Conservation (phyloP, 1,284 basidiomycete species). For the Golubevia sp. region DNA sequence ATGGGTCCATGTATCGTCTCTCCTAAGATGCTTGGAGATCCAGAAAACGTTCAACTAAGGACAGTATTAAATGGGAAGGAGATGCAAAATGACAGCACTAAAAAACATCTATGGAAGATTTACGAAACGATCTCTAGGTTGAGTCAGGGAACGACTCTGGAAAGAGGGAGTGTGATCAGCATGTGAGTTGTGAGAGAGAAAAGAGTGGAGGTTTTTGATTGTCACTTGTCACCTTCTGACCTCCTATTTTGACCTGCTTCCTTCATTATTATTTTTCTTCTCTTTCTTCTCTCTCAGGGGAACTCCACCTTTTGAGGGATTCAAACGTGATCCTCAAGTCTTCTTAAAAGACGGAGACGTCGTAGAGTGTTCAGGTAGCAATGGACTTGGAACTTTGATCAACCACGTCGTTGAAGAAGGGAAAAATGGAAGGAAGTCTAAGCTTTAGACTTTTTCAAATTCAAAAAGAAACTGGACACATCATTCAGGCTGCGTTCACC, state of each 20-base stretch:
- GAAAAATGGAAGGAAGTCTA: constrained; percentile 3
- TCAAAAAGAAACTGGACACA: too few relatives aligned
- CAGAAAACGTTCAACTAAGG: constrained; percentile 25
- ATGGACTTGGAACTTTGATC: constrained; percentile 12
- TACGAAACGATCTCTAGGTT: constrained; percentile 31
- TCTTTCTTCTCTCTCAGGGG: constrained; percentile 11
- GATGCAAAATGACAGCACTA: constrained; percentile 38
- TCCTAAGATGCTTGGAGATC: constrained; percentile 17
- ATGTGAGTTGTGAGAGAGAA: constrained; percentile 14
- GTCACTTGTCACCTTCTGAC: not conserved
- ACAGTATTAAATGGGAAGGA: constrained; percentile 23
- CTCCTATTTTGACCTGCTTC: not conserved
- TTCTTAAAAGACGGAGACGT: constrained; percentile 31
- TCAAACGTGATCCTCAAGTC: constrained; percentile 25
- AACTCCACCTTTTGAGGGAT: constrained; percentile 39
- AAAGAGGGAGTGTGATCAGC: constrained; percentile 26
- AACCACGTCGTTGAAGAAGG: constrained; percentile 15
- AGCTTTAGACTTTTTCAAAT: too few relatives aligned
- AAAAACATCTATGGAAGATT: constrained; percentile 32
- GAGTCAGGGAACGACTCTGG: constrained; percentile 28
- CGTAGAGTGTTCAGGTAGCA: constrained; percentile 6
- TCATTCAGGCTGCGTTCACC: too few relatives aligned
- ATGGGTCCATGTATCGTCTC: constrained; percentile 23
- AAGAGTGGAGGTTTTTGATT: not conserved
- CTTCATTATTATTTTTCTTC: not conserved